Conservation (phyloP, 2,329 filamentous ascomycete species). For the Ascochyta lentis region DNA sequence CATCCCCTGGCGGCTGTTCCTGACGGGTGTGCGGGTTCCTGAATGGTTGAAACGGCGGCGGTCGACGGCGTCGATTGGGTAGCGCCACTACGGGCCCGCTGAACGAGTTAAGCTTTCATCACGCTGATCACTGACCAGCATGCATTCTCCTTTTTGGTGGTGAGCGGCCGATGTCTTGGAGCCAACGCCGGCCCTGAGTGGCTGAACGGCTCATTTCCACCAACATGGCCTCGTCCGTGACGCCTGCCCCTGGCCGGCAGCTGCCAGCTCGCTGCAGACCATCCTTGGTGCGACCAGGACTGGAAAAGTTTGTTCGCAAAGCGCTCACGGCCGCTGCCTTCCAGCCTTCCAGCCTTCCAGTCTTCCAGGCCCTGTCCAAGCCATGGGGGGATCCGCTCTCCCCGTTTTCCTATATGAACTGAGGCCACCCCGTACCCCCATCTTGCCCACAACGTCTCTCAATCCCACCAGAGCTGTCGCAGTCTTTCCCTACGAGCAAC, state of each 20-base stretch:
- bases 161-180: conserved; percentile 17
- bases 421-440: conserved; percentile 30
- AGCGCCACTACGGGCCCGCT: conserved; percentile 24
- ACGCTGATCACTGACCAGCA: conserved; percentile 29
- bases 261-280: conserved; percentile 27
- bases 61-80: conserved; percentile 23
- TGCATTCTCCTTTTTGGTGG: conserved; percentile 15
- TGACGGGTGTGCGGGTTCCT: conserved; percentile 31
- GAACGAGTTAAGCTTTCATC: conserved; percentile 33
- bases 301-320: conserved; percentile 37
- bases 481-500: conserved; percentile 50
- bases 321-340: conserved; percentile 25
- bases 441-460: conserved; percentile 32
- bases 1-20: conserved; percentile 19
- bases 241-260: conserved; percentile 29
- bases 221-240: conserved; percentile 20
- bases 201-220: conserved; percentile 11
- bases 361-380: conserved; percentile 15
- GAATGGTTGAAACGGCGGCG: conserved; percentile 37
- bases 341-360: conserved; percentile 27
- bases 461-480: conserved; percentile 44
- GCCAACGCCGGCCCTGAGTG: conserved; percentile 19
- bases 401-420: conserved; percentile 39
- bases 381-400: conserved; percentile 17
- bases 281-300: conserved; percentile 29